phyloP scores from a whole-genome alignment of 805 yeast species.

The Wickerhamomyces tratensis region DNA sequence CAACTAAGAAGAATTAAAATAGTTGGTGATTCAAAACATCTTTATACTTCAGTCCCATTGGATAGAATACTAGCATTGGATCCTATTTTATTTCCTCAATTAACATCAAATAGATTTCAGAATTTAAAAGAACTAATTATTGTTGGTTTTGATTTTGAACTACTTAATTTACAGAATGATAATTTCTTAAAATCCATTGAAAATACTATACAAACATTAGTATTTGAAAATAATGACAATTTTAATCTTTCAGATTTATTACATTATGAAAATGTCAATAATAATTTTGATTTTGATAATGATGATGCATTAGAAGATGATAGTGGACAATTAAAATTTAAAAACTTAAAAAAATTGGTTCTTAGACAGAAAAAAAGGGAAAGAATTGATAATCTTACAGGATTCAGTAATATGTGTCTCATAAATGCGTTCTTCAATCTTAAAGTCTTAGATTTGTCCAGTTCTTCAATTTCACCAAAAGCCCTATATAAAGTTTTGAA shows the following conservation, averaged over 20 bases:
- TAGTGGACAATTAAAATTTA: constrained; percentile 2
- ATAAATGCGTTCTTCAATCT: constrained; percentile 7
- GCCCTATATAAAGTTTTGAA: constrained; percentile 10
- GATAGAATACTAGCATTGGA: no score
- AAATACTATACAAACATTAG: constrained; percentile 4
- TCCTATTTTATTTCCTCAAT: no score
- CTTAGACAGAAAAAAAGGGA: constrained; percentile 10
- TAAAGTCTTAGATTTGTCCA: constrained; percentile 11
- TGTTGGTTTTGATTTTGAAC: constrained; percentile 13
- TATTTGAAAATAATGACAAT: constrained; percentile 14
- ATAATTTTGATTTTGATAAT: no score
- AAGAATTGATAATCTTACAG: constrained; percentile 8
- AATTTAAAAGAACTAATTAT: constrained; percentile 6
- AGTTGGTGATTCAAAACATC: no score
- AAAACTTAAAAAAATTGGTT: constrained; percentile 7
- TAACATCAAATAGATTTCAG: no score
- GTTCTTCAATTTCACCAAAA: constrained; percentile 14
- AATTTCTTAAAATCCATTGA: constrained; percentile 15
- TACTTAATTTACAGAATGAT: constrained; percentile 7
- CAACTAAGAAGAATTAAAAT: no score
- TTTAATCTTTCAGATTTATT: constrained; percentile 10
- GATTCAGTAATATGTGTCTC: constrained; percentile 7
- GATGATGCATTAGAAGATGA: no score
- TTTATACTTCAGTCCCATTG: no score
- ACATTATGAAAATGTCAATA: constrained; percentile 5